Conservation (phyloP, 2,329 filamentous ascomycete species). For the Botrytis porri region DNA sequence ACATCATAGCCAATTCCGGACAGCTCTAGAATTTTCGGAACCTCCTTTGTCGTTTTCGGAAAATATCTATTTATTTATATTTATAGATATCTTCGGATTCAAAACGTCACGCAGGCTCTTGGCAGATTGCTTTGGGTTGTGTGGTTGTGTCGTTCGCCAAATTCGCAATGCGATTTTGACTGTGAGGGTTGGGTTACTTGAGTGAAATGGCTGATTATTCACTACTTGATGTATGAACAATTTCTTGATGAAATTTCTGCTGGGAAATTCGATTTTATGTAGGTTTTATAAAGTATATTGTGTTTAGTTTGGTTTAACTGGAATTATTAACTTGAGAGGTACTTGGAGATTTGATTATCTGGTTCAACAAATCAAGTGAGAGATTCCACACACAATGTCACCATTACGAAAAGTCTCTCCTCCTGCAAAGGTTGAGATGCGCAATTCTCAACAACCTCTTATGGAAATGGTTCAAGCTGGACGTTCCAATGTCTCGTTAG, state of each 20-base stretch:
- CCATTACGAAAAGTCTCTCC: constrained; percentile 19
- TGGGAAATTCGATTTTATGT: background rate
- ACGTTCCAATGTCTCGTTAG: constrained; percentile 16
- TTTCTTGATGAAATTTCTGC: background rate
- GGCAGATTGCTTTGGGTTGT: background rate
- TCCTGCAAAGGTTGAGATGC: constrained; percentile 13
- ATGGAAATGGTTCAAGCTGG: constrained; percentile 21
- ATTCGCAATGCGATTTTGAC: background rate
- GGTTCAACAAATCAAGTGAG: background rate
- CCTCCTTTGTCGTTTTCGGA: constrained; percentile 9
- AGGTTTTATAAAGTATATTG: background rate
- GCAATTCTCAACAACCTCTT: constrained; percentile 4
- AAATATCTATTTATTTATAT: background rate
- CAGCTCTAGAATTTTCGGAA: background rate
- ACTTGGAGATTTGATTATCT: background rate
- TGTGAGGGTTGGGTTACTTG: background rate
- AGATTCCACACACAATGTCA: constrained; percentile 18
- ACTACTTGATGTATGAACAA: background rate
- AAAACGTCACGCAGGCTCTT: background rate
- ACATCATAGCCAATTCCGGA: background rate
- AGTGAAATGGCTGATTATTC: background rate
- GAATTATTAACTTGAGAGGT: background rate
- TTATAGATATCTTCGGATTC: background rate
- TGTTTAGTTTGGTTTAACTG: background rate
- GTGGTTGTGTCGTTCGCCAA: background rate